phyloP scores from a whole-genome alignment of 2,329 filamentous ascomycete species.

The Lojkania enalia region DNA sequence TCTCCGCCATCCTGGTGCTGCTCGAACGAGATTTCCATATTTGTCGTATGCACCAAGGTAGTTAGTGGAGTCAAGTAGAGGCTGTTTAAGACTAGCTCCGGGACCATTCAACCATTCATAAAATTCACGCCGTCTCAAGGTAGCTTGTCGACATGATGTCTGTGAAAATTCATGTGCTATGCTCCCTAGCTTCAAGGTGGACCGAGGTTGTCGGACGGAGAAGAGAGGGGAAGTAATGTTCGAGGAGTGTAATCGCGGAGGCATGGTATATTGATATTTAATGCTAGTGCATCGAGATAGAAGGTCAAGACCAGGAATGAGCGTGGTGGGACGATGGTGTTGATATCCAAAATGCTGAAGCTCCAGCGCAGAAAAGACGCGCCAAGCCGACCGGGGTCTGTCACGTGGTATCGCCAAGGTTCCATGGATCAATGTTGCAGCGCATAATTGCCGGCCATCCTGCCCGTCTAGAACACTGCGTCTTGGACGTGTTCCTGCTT shows the following conservation, averaged over 20 bases:
- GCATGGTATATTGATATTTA: slow-evolving; percentile 27
- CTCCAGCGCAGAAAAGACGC: slow-evolving; percentile 25
- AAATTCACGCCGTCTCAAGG: slow-evolving; percentile 58
- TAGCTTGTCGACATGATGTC: slow-evolving; percentile 46
- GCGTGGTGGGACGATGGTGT: slow-evolving; percentile 17
- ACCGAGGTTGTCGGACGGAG: slow-evolving; percentile 26
- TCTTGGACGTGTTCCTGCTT: slow-evolving; percentile 28
- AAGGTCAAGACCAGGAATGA: slow-evolving; percentile 11
- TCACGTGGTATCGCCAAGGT: neutral
- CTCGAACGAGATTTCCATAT: slow-evolving; percentile 52
- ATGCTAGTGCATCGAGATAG: slow-evolving; percentile 36
- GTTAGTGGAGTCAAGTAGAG: slow-evolving; percentile 56
- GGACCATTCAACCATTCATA: slow-evolving; percentile 63
- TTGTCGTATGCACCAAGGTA: slow-evolving; percentile 59
- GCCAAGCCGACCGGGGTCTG: slow-evolving; percentile 12
- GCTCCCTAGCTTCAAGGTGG: slow-evolving; percentile 25
- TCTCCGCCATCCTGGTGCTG: slow-evolving; percentile 25
- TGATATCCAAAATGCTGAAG: slow-evolving; percentile 10
- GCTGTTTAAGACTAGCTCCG: slow-evolving; percentile 53
- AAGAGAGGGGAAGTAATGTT: slow-evolving; percentile 27
- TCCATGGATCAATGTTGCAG: neutral
- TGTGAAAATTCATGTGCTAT: slow-evolving; percentile 42
- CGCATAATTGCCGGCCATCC: slow-evolving; percentile 17
- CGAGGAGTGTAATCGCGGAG: slow-evolving; percentile 39
- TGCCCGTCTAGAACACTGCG: slow-evolving; percentile 21